Evolutionary conservation across 306 rosid genomes (phyloP), one percentile per base, ranked within the genome.

Genomic region (Acacia crassicarpa): DNA sequence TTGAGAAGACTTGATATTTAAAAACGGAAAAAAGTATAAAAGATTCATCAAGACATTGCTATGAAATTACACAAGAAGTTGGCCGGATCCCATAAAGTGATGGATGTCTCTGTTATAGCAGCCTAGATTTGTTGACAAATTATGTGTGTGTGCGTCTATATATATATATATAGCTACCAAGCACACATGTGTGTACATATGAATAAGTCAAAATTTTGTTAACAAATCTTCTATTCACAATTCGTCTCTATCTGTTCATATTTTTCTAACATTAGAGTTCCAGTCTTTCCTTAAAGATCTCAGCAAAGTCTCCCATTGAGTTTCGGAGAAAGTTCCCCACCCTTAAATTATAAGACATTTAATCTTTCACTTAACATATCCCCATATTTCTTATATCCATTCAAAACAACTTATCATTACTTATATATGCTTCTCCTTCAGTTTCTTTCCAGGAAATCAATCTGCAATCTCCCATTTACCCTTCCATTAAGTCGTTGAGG

Each of bases 401-500:
- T 53, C 23, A 53, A 6, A 1, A 19, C 20, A 53, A 19, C 61
- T 5, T 20, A 56, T 2, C 58, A 17, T 17, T 51, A 17, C 22
- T 51, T 51, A 6, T 51, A 51, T 51, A 17, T 20, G 58, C 22
- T 51, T 17, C 58, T 49, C 1, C 59, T 20, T 20, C 25, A 53
- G 23, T 53, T 30, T 63, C 19, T 74, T 74, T 81, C 79, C 48
- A 1, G 30, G 75, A 81, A 81, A 65, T 66, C 68, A 43, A 7
- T 8, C 12, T 4, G 32, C 30, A 40, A 40, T 23, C 32, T 11
- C 56, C 1, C 71, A 20, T 74, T 9, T 5, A 84, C 79, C 77
- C 2, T 0, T 22, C 4, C 7, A n/a, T 41, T 68, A 77, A 74
- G 85, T 81, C 81, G 73, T 85, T 85, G 85, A 85, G 74, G 61